These are phyloP conservation scores for Parvularia atlantis DNA, from an alignment of 78 protist genomes.

Conservation along the genomic window DNA sequence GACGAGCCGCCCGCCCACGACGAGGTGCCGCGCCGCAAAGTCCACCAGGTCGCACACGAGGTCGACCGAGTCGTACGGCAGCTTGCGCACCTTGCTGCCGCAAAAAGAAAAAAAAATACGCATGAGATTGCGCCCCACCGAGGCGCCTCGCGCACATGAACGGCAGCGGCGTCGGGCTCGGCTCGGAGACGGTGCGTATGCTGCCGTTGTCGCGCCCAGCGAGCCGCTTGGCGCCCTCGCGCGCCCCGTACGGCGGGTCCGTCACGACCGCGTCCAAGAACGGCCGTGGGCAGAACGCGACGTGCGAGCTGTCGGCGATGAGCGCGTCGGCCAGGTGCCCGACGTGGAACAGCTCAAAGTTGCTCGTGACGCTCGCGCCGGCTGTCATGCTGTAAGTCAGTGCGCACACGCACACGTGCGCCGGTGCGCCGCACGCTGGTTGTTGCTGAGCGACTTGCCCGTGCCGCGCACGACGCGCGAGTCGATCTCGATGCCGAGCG, in stretches of 20 bases:
- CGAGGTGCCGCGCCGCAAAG: conserved; percentile 46
- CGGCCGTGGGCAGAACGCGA: not conserved
- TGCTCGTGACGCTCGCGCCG: too few relatives aligned
- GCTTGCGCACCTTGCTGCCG: too few relatives aligned
- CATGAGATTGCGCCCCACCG: too few relatives aligned
- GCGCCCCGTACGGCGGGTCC: conserved; percentile 66
- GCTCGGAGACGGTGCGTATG: too few relatives aligned
- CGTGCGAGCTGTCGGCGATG: not conserved
- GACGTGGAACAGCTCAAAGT: too few relatives aligned
- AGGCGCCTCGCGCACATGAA: too few relatives aligned
- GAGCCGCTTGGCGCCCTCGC: conserved; percentile 50
- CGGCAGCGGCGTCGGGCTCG: too few relatives aligned
- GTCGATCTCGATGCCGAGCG: conserved; percentile 58
- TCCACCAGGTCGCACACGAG: not conserved
- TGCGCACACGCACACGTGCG: not conserved
- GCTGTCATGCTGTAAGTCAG: not conserved
- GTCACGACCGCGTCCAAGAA: conserved; percentile 44
- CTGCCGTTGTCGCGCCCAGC: too few relatives aligned
- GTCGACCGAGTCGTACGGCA: not conserved
- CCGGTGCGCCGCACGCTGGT: conserved; percentile 2
- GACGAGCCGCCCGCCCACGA: conserved; percentile 59
- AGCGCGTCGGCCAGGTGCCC: too few relatives aligned
- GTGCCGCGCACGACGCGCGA: conserved; percentile 31
- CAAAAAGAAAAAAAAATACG: too few relatives aligned
- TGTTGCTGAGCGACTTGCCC: not conserved